phyloP scores from a whole-genome alignment of 2,329 filamentous ascomycete genomes.

The Penicillium brevicompactum region DNA sequence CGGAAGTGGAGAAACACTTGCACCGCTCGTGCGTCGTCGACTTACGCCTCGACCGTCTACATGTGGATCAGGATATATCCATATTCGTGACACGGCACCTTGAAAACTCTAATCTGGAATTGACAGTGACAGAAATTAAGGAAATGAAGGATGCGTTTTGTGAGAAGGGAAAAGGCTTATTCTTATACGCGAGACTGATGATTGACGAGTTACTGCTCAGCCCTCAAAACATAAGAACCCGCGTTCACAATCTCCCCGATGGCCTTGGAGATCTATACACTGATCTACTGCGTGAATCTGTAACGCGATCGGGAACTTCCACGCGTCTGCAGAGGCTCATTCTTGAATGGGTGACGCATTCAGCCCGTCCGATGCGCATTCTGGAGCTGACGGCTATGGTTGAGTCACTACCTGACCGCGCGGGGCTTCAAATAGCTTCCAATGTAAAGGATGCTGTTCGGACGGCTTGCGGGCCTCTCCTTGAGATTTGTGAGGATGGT shows the following conservation, averaged over 20 bases:
- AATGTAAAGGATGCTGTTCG: conserved; percentile 40
- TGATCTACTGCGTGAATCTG: conserved; percentile 40
- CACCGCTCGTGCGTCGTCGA: conserved; percentile 17
- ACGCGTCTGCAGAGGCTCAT: conserved; percentile 40
- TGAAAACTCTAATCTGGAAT: background rate
- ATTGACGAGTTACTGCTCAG: conserved; percentile 41
- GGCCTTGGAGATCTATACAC: conserved; percentile 46
- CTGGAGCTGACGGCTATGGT: conserved; percentile 42
- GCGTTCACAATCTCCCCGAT: conserved; percentile 35
- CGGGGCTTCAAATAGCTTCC: background rate
- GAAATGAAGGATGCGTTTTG: background rate
- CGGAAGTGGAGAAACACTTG: conserved; percentile 34
- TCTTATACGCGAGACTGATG: conserved; percentile 18
- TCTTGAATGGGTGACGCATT: conserved; percentile 47
- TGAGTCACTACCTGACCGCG: conserved; percentile 5
- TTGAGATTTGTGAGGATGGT: conserved; percentile 51
- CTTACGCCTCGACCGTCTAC: background rate
- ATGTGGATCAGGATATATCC: background rate
- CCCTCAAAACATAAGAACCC: conserved; percentile 22
- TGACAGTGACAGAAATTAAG: background rate
- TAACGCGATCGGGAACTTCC: conserved; percentile 32
- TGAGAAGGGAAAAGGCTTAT: background rate
- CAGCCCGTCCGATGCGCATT: conserved; percentile 45
- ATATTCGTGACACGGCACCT: background rate
- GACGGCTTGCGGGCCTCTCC: conserved; percentile 43